Conservation (phyloP, 441 rosid species). For the Erodium texanum region DNA sequence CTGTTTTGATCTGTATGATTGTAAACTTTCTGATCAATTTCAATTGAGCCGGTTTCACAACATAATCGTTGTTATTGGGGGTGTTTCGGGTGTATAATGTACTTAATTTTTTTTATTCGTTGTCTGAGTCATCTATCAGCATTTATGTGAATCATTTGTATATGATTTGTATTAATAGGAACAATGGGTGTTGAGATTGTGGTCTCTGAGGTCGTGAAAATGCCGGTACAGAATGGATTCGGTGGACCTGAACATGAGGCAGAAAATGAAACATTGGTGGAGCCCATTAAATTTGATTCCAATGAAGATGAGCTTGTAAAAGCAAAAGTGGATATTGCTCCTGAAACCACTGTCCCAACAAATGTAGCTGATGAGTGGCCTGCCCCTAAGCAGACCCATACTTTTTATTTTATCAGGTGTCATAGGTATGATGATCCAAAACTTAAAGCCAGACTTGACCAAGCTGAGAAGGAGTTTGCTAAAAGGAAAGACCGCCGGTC, state of each 20-base stretch:
- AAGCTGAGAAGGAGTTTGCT: constrained; percentile 58
- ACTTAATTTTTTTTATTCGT: not conserved
- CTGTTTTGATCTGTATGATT: no score
- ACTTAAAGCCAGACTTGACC: constrained; percentile 50
- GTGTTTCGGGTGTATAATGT: no score
- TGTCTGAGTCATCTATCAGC: no score
- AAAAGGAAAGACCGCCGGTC: constrained; percentile 34
- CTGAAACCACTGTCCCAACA: constrained; percentile 32
- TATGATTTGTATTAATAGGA: not conserved
- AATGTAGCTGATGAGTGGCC: constrained; percentile 66
- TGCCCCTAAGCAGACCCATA: constrained; percentile 36
- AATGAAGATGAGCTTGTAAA: constrained; percentile 30
- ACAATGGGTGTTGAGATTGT: constrained; percentile 56
- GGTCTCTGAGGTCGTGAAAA: constrained; percentile 43
- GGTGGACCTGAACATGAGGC: constrained; percentile 28
- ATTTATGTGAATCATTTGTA: not conserved
- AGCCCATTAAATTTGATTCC: constrained; percentile 38
- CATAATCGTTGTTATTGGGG: not conserved
- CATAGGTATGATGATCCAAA: constrained; percentile 56
- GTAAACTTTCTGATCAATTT: no score
- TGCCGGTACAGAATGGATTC: constrained; percentile 28
- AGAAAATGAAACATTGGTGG: constrained; percentile 40
- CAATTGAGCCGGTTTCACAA: not conserved
- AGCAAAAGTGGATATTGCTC: constrained; percentile 30
- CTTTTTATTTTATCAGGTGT: constrained; percentile 48